Evolutionary conservation across 352 stramenopile genomes (phyloP), one percentile per base, ranked within the genome.

Genomic region (Globisporangium mamillatum): DNA sequence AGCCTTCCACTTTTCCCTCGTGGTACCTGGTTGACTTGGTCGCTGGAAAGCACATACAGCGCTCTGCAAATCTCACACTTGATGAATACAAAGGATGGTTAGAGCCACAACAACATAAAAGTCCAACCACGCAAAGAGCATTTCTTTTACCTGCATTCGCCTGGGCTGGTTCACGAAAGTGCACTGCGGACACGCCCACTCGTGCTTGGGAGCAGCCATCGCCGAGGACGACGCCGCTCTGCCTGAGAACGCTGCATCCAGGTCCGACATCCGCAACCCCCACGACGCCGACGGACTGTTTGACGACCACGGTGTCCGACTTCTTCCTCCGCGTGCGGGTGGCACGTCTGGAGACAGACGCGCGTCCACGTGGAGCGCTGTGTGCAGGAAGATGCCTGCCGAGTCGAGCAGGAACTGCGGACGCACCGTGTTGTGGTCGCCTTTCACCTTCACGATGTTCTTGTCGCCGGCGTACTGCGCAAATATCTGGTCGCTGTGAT

Each of bases 371-470:
- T 90, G 89, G 63, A 99, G 81, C 50, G 93, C 96, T 8, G 80
- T 96, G 71, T 98, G 91, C 14, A 99, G 75, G 71, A 99, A 99
- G 63, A 99, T 99, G 32, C 87, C 92, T 14, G 94, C 94, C 8
- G 90, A 98, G 76, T 99, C 95, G 61, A 98, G 88, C 55, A 99
- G 84, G 70, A 98, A 99, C 50, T 95, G 88, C 9, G 97, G 97
- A 6, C 98, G 82, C 27, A 93, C 86, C 44, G 81, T 98, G 78
- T 99, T 99, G 81, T 99, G 98, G 76, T 99, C 97, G 44, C 97
- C 97, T 58, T 98, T 88, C 5, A 99, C 97, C 60, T 99, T 92
- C 12, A 99, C 94, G 3, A 99, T 75, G 71, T 99, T 99, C 75
- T 99, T 99, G 80, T 99, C 97, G 16, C 97, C 98, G 1, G 92